Conservation (phyloP, 1,139 yeast genomes). For the Debaryomyces subglobosus region DNA sequence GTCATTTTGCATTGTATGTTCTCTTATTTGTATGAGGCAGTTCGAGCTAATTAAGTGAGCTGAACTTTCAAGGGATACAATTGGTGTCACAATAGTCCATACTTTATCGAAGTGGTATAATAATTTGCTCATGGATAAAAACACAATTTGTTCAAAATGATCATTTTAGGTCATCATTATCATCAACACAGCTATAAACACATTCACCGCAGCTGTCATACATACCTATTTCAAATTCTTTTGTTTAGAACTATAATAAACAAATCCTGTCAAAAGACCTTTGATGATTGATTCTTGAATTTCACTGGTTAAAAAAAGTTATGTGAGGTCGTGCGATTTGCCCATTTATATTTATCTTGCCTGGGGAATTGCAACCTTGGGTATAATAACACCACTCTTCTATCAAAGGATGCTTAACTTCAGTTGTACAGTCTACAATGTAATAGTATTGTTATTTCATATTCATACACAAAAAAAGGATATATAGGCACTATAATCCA, state of each 20-base stretch:
- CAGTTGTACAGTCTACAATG: background rate
- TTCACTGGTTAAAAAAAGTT: slow-evolving; percentile 1
- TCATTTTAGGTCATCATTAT: background rate
- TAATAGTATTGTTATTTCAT: background rate
- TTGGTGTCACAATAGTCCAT: background rate
- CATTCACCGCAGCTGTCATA: background rate
- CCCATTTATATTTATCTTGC: background rate
- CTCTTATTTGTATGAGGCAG: background rate
- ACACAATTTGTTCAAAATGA: background rate
- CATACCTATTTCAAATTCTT: slow-evolving; percentile 6
- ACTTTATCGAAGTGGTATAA: slow-evolving; percentile 3
- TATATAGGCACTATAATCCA: background rate
- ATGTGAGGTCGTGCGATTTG: background rate
- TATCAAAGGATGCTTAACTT: background rate
- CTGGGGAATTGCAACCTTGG: background rate
- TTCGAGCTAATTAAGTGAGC: background rate
- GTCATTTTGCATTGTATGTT: background rate
- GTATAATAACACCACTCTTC: background rate
- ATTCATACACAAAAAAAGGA: background rate
- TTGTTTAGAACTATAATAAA: background rate
- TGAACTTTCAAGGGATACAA: background rate
- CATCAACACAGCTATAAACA: background rate
- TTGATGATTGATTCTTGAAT: background rate
- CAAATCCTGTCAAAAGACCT: background rate
- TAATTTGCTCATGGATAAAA: slow-evolving; percentile 4